Base-by-base conservation (phyloP, 495 filamentous ascomycete genomes). In the Aspergillus baeticus region DNA sequence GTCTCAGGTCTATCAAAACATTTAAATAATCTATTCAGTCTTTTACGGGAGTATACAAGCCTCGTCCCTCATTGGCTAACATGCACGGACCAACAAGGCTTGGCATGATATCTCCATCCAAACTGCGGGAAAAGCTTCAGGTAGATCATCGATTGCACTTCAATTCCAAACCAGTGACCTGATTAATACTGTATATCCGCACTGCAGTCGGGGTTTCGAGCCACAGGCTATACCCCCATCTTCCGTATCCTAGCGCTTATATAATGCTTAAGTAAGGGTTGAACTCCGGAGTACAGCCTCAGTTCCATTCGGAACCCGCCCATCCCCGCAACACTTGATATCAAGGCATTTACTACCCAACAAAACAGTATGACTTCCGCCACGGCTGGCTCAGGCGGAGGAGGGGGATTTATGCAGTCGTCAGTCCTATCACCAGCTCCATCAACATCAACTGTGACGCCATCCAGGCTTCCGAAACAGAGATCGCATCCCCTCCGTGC, bases 401-500 rank as follows among this genome's bases (percentile, higher is more conserved):
- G 46, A 29, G 47, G 81, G 33, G 80, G 79, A 42, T 84, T 85
- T 58, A 56, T 84, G 38, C 74, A 71, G 5, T 66, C 74, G 11
- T 70, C 72, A 14, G 65, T 84, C 14, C 74, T 80, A 0, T 84
- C 84, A 1, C 83, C 86, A 7, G 74, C 85, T 1, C 76, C 77
- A 7, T 82, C 81, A 29, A 62, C 80, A 20, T 78, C 81, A n/a
- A 72, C 67, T 31, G 63, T 57, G 7, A 69, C 68, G 0, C 62
- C 67, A 5, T 70, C 78, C 0, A 58, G 63, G 4, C 77, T 93
- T 5, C 89, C 89, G 1, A 80, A 79, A 45, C 84, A 86, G 3
- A 84, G 90, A 52, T 67, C 74, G 20, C 77, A 79, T 17, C 84
- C 90, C 0, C 72, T 95, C 6, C 79, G 77, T 26, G 71, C 88